Evolutionary conservation across 805 yeast genomes (phyloP), one percentile per base, ranked within the genome.

Genomic region (Myxozyma vanderwaltii): DNA sequence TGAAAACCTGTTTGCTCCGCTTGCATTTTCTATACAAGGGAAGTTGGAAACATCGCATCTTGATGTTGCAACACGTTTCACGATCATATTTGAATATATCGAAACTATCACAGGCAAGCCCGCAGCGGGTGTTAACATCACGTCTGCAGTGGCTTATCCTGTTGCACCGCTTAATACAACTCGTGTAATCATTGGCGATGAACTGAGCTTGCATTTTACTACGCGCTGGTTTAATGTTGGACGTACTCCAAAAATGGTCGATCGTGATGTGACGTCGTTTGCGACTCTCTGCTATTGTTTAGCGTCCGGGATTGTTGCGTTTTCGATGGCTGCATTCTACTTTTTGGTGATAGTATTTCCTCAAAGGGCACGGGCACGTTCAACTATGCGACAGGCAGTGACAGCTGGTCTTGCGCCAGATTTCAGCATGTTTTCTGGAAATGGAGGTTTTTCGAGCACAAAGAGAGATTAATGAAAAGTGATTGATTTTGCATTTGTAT

Each of bases 21-120:
- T 86, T 56, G 79, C 83, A 5, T 77, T 87, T 69, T 82, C 82
- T 66, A 74, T 87, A 55, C 78, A 90, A 64, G 92, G 92, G 3
- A 81, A 80, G 60, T 79, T 86, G 39, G 83, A 83, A 65, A 85
- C 84, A 46, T 79, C 85, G 41, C 91, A 87, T 72, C 73, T 87
- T 59, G 91, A 87, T 65, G 72, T 86, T 48, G 91, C 87, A 68
- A 74, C 81, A 7, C 70, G 76, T 33, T 48, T 86, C 68, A 86
- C 85, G 67, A 74, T 85, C 15, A 59, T 85, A 1, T 70, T 84
- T 76, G 83, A 69, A 27, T 58, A 60, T 15, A 52, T 63, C 6
- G 65, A 70, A 4, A 73, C 74, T 13, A 29, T 13, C 19, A 56
- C 74, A 57, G 68, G 82, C 43, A 31, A 36, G 56, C n/a, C n/a